Evolutionary conservation across 495 filamentous ascomycete genomes (phyloP).

Genomic region (Tuber melanosporum): DNA sequence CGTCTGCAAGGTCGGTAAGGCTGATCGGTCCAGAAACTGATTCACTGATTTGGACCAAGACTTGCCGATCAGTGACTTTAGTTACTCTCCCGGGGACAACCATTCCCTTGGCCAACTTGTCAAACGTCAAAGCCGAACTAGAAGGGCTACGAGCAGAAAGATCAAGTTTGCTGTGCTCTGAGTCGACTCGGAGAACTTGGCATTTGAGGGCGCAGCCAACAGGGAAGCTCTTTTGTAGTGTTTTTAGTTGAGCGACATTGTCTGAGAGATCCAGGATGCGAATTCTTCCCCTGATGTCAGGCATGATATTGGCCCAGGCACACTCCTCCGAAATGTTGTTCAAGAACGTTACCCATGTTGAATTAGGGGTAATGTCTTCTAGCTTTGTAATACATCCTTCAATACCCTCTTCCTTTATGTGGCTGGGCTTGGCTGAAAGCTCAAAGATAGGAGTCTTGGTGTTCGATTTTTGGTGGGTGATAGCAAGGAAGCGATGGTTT

Average conservation of each 20-base stretch:
- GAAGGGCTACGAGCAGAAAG: slow-evolving; percentile 63
- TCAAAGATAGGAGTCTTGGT: slow-evolving; percentile 76
- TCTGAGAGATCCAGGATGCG: slow-evolving; percentile 75
- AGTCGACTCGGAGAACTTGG: slow-evolving; percentile 67
- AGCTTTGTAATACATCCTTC: slow-evolving; percentile 55
- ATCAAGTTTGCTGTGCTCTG: slow-evolving; percentile 67
- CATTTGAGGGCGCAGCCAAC: slow-evolving; percentile 77
- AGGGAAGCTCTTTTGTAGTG: slow-evolving; percentile 77
- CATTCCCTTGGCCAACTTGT: slow-evolving; percentile 66
- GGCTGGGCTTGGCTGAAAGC: slow-evolving; percentile 73
- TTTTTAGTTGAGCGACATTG: slow-evolving; percentile 65
- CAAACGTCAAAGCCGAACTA: slow-evolving; percentile 54
- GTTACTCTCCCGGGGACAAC: slow-evolving; percentile 76
- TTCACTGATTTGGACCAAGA: slow-evolving; percentile 80
- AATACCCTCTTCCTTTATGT: slow-evolving; percentile 47
- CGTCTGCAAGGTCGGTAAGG: slow-evolving; percentile 73
- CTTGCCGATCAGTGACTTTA: slow-evolving; percentile 71
- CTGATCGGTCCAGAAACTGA: slow-evolving; percentile 64
- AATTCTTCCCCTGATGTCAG: slow-evolving; percentile 81
- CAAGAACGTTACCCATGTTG: slow-evolving; percentile 69
- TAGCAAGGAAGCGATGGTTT: slow-evolving; percentile 85
- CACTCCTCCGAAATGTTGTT: slow-evolving; percentile 74
- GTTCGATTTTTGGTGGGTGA: slow-evolving; percentile 62
- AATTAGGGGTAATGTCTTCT: slow-evolving; percentile 65
- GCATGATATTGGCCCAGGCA: slow-evolving; percentile 83